Base-by-base conservation (phyloP, 2,329 filamentous ascomycete species). In the Penicillium sp. region DNA sequence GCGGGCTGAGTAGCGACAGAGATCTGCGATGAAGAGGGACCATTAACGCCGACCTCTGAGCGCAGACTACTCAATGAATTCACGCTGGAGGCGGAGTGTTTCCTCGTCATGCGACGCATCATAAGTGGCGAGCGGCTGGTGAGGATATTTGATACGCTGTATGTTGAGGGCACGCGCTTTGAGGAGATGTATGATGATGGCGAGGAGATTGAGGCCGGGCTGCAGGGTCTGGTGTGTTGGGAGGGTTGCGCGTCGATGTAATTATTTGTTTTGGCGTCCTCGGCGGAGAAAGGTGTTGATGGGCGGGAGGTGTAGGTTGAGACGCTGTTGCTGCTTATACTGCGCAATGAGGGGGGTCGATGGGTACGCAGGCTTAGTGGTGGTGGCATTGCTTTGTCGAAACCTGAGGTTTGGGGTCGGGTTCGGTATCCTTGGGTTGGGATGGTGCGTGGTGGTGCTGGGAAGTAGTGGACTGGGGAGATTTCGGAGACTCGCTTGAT, bases 41-140 rank as follows among this genome's bases (percentile, higher is more conserved):
- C 55, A n/a, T 41, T 17, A 9, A 50, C 40, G 41, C 67, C 68
- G 35, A 69, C 59, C 37, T 72, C 71, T 0, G 70, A 70, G 6
- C 67, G 69, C 13, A 73, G 59, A 35, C 68, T 72, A 54, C 62
- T 71, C n/a, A 67, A 53, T 0, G 71, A 73, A 46, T 65, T 56
- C 2, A 70, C 58, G 48, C 70, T 71, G 6, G 65, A 63, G 0
- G 63, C 50, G 0, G 69, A 69, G 48, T 69, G 65, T 35, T 71
- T 69, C 41, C 71, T 66, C 1, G 70, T 60, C 42, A 68, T 69
- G 19, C 60, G 62, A 6, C 67, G 67, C 54, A 68, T 63, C 23
- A 65, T 65, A 2, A 62, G 23, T 1, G 63, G 67, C 4, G 69
- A 65, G 29, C 67, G 64, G 15, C 63, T 62, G 5, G 55, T 42